Percentiles rank a stretch among this genome's conserved stretches.
Evolutionary conservation across 257 asterid species (phyloP).

Genomic region (Thymus quinquecostatus): DNA sequence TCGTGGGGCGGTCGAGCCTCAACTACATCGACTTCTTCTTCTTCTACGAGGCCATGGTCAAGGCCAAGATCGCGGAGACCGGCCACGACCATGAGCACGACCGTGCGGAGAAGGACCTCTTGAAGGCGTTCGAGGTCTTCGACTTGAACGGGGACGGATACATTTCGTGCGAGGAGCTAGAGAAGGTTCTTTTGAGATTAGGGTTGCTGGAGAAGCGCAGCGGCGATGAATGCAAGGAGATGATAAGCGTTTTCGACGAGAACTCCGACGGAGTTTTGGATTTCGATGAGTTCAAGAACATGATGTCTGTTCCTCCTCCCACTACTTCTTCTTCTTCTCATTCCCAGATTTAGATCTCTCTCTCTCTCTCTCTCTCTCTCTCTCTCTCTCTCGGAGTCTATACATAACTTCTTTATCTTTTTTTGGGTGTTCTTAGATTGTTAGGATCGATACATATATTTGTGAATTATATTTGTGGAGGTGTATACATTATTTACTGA

Average conservation of each 20-base stretch:
- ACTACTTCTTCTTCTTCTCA: background rate
- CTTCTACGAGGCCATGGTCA: constrained; percentile 54
- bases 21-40: constrained; percentile 51
- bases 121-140: constrained; percentile 58
- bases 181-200: constrained; percentile 49
- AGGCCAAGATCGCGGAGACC: constrained; percentile 20
- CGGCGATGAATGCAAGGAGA: constrained; percentile 51
- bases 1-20: constrained; percentile 48
- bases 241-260: constrained; percentile 58
- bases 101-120: constrained; percentile 42
- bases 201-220: constrained; percentile 46
- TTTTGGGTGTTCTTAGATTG: background rate
- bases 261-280: constrained; percentile 76
- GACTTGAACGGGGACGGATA: constrained; percentile 63
- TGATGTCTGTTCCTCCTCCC: constrained; percentile 52
- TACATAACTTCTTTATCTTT: background rate
- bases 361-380: background rate
- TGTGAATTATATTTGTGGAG: too few species aligned
- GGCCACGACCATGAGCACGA: background rate
- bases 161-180: constrained; percentile 60
- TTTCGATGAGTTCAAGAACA: constrained; percentile 69
- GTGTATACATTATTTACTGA: too few species aligned
- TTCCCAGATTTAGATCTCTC: background rate
- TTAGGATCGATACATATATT: background rate
- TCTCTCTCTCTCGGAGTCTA: background rate